Conservation (phyloP, 768 basidiomycete species). For the Boletus pseudo-olivaceus region DNA sequence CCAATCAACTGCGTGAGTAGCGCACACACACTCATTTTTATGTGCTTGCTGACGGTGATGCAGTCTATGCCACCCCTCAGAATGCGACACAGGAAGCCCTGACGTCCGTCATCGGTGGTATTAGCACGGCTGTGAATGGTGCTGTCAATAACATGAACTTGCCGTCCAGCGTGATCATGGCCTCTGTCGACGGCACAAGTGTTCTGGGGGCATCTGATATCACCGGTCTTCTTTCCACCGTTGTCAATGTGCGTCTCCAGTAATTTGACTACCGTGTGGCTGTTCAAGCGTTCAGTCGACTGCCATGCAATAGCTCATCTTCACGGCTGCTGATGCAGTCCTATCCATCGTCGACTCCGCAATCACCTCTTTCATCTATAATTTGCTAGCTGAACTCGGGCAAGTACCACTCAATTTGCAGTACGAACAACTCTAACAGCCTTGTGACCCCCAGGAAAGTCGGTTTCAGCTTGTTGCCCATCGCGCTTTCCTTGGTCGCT, state of each 20-base stretch:
- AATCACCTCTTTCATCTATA: not conserved
- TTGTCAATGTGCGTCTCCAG: slow-evolving; percentile 5
- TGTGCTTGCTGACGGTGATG: not conserved
- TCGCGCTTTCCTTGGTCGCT: slow-evolving; percentile 2
- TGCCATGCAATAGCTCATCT: slow-evolving; percentile 7
- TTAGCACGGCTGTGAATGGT: slow-evolving; percentile 1
- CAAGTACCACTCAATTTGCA: not conserved
- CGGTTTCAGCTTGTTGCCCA: slow-evolving; percentile 3
- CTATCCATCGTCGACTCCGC: slow-evolving; percentile 7
- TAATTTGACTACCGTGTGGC: not conserved
- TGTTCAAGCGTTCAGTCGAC: not conserved
- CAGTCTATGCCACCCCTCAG: slow-evolving; percentile 8
- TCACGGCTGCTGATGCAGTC: not conserved
- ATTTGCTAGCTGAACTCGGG: slow-evolving; percentile 2
- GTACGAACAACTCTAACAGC: not conserved
- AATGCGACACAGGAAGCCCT: slow-evolving; percentile 12
- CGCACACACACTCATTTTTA: not conserved
- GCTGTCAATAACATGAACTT: slow-evolving; percentile 4
- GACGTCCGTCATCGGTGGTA: slow-evolving; percentile 3
- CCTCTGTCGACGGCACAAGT: slow-evolving; percentile 3
- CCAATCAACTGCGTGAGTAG: slow-evolving; percentile 10
- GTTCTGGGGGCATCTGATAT: slow-evolving; percentile 1
- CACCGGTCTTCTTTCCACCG: not conserved
- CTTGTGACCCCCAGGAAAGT: not conserved
- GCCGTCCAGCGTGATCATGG: not conserved